Conservation (phyloP, 2,329 filamentous ascomycete genomes). For the Coniochaeta pulveracea region DNA sequence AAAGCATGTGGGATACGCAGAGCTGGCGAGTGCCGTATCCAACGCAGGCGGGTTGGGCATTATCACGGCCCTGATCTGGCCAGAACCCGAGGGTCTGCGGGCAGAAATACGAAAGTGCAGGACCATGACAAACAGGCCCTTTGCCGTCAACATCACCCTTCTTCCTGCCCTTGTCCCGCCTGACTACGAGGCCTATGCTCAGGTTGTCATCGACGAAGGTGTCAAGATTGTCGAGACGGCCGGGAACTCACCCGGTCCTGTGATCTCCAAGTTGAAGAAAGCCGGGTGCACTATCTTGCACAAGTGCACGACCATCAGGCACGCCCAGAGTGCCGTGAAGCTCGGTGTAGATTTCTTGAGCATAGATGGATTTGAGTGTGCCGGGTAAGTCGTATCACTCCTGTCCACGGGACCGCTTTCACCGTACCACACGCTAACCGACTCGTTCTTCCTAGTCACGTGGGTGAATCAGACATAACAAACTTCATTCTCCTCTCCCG, state of each 20-base stretch:
- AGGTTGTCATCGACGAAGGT: conserved; percentile 87
- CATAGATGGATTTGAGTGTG: conserved; percentile 97
- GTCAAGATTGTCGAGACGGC: conserved; percentile 69
- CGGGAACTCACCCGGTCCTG: conserved; percentile 61
- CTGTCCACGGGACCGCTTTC: too few relatives aligned
- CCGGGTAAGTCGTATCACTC: conserved; percentile 33
- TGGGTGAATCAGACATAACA: conserved; percentile 78
- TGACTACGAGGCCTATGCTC: conserved; percentile 85
- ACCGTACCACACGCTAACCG: neutral
- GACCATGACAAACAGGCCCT: conserved; percentile 66
- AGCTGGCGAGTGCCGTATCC: conserved; percentile 64
- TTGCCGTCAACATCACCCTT: conserved; percentile 91
- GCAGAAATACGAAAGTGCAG: conserved; percentile 85
- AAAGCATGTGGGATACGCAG: conserved; percentile 73
- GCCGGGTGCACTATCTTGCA: conserved; percentile 73
- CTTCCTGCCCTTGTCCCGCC: conserved; percentile 83
- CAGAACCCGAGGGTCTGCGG: conserved; percentile 81
- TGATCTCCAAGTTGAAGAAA: conserved; percentile 80
- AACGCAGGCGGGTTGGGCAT: conserved; percentile 78
- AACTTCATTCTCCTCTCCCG: conserved; percentile 81
- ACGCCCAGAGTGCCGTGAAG: conserved; percentile 84
- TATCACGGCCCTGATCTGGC: conserved; percentile 83
- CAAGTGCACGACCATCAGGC: conserved; percentile 95
- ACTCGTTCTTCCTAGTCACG: conserved; percentile 36
- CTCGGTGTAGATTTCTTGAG: conserved; percentile 93